phyloP scores from a whole-genome alignment of 768 basidiomycete species.

The Royoungia palumana region DNA sequence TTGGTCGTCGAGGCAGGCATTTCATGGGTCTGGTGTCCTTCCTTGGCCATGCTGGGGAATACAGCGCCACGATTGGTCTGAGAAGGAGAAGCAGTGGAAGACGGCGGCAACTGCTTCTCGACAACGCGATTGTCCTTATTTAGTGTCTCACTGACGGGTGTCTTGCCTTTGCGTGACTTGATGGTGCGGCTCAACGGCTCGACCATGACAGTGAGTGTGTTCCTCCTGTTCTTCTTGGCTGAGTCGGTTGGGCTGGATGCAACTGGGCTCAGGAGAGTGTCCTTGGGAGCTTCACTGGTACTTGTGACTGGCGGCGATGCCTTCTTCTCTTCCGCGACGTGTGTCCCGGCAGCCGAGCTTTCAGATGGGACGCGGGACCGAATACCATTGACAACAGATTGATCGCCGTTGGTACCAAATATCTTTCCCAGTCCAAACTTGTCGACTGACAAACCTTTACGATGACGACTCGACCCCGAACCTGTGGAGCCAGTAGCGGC shows the following conservation, averaged over 20 bases:
- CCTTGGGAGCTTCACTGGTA: constrained; percentile 22
- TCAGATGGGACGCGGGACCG: constrained; percentile 45
- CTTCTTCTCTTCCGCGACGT: constrained; percentile 18
- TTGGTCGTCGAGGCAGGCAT: constrained; percentile 78
- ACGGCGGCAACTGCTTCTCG: constrained; percentile 34
- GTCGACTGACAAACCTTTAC: constrained; percentile 72
- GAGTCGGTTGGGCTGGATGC: constrained; percentile 25
- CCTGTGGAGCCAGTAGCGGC: constrained; percentile 33
- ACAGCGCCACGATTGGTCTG: constrained; percentile 24
- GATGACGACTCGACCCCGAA: constrained; percentile 49
- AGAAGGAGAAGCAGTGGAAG: constrained; percentile 30
- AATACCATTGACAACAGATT: constrained; percentile 29
- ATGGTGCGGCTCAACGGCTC: constrained; percentile 62
- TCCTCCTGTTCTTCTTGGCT: constrained; percentile 64
- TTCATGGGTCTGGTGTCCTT: constrained; percentile 29
- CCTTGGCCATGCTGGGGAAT: constrained; percentile 27
- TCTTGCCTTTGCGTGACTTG: constrained; percentile 36
- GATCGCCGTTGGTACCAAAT: constrained; percentile 47
- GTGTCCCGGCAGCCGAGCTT: constrained; percentile 29
- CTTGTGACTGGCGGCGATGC: constrained; percentile 2
- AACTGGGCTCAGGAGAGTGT: constrained; percentile 37
- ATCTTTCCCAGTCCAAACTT: constrained; percentile 77
- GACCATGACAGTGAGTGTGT: constrained; percentile 85
- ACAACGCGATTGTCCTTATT: constrained; percentile 43
- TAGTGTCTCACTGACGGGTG: constrained; percentile 32